A percentile compares a stretch with the other conserved stretches of the same genome.
These are phyloP conservation scores for Drosera capensis DNA, from an alignment of 148 eudicot species.

Conservation along the genomic window DNA sequence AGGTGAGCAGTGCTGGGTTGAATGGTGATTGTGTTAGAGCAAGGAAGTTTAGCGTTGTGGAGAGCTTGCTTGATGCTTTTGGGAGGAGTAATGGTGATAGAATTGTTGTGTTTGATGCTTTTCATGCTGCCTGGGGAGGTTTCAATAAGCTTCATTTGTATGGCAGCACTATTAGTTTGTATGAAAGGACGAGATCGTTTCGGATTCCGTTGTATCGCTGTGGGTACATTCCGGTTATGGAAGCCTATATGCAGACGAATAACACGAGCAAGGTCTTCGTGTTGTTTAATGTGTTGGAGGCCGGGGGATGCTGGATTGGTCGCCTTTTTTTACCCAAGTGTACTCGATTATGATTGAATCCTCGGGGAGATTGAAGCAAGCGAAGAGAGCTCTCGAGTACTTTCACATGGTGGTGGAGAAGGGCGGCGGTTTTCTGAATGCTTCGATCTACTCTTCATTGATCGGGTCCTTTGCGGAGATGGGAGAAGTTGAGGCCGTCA, in stretches of 20 bases:
- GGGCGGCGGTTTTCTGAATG: constrained; percentile 25
- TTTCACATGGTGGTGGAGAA: constrained; percentile 42
- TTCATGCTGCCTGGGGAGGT: constrained; percentile 42
- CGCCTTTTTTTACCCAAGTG: constrained; percentile 16
- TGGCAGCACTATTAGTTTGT: constrained; percentile 33
- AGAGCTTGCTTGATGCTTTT: constrained; percentile 26
- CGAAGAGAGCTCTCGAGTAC: constrained; percentile 43
- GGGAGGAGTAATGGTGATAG: constrained; percentile 10
- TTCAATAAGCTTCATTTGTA: constrained; percentile 90
- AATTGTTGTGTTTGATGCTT: constrained; percentile 21
- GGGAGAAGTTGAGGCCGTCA: constrained; percentile 31
- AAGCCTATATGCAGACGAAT: constrained; percentile 48
- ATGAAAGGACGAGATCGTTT: constrained; percentile 23
- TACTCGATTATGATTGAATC: constrained; percentile 44
- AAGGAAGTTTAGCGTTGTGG: constrained; percentile 45
- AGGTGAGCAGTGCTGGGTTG: constrained; percentile 31
- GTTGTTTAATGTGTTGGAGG: constrained; percentile 42
- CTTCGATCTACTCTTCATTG: constrained; percentile 37
- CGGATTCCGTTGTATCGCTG: constrained; percentile 24
- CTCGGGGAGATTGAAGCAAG: constrained; percentile 39
- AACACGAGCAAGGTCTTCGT: constrained; percentile 26
- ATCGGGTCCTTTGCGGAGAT: constrained; percentile 41
- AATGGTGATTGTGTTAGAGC: constrained; percentile 40
- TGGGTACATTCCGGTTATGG: constrained; percentile 48
- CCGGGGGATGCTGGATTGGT: constrained; percentile 8